Evolutionary conservation across 2,329 filamentous ascomycete species (phyloP), one percentile per base, ranked within the genome.

Genomic region (Penicillium hordei): DNA sequence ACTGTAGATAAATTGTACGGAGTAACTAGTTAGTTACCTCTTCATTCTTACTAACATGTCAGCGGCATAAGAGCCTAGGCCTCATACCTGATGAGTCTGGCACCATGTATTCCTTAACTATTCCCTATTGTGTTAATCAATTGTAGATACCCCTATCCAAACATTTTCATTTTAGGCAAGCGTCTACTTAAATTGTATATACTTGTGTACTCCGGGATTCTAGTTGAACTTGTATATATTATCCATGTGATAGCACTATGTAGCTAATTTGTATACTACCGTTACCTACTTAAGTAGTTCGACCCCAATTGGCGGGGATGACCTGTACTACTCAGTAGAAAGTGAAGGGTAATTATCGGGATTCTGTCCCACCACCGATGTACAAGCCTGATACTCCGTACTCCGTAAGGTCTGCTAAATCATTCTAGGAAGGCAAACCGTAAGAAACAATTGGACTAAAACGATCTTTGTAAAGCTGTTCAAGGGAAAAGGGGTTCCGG

Each of bases 81-180:
- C 27, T 42, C 25, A 40, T 19, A 33, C 13, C 21, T 38, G 42
- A 60, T 27, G 13, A 33, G 52, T 50, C 53, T 53, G 56, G 57
- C 44, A 58, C 43, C 31, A 53, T 60, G 52, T 33, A 6, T 19
- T 19, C 8, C 10, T 19, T 25, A 53, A 60, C 51, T 33, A 6
- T 19, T 19, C 8, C 10, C 10, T 25, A 60, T 38, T 43, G 25
- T 33, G 61, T 56, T 54, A 59, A 63, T 61, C 61, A 46, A 52
- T 52, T 61, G 52, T 58, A 55, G 58, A 54, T 46, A 33, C 57
- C 57, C 51, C 25, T 49, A 58, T 52, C n/a, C 33, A 48, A 48
- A 46, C 21, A 39, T 31, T 29, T 45, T 38, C 46, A 38, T 58
- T 40, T 48, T 46, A 40, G 51, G 52, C 42, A 40, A 39, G 21